A percentile compares a stretch with the other conserved stretches of the same genome.
Conservation (phyloP, 1,284 basidiomycete species). For the Trametes pubescens region DNA sequence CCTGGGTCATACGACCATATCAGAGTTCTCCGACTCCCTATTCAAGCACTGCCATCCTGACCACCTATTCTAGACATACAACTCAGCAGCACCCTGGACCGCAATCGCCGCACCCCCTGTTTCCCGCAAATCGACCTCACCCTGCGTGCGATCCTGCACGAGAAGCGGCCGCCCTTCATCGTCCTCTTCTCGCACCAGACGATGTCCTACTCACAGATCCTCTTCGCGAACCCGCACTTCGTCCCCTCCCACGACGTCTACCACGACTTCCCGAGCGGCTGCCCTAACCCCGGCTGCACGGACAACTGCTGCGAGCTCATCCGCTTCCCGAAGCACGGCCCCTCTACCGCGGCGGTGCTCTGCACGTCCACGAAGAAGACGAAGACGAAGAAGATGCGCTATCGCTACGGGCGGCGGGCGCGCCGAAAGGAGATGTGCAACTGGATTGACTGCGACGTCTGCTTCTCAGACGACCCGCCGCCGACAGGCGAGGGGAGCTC, state of each 20-base stretch:
- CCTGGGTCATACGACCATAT: no score
- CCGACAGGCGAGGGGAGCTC: slow-evolving; percentile 36
- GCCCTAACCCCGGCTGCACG: slow-evolving; percentile 76
- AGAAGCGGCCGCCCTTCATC: slow-evolving; percentile 76
- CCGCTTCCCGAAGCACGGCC: slow-evolving; percentile 71
- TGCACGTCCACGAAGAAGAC: slow-evolving; percentile 41
- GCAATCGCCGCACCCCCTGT: slow-evolving; percentile 72
- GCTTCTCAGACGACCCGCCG: slow-evolving; percentile 57
- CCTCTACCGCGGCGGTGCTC: slow-evolving; percentile 65
- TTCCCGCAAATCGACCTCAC: slow-evolving; percentile 81
- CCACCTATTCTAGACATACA: slow-evolving; percentile 60
- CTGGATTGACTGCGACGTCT: slow-evolving; percentile 75
- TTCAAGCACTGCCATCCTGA: no score
- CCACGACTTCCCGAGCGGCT: slow-evolving; percentile 77
- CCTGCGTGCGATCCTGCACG: slow-evolving; percentile 73
- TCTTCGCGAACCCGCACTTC: slow-evolving; percentile 73
- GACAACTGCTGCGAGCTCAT: slow-evolving; percentile 81
- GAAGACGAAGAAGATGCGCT: slow-evolving; percentile 54
- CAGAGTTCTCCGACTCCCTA: no score
- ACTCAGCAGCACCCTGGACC: slow-evolving; percentile 66
- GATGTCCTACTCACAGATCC: slow-evolving; percentile 79
- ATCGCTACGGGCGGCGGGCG: slow-evolving; percentile 53
- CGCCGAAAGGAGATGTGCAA: slow-evolving; percentile 74
- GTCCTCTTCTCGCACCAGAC: slow-evolving; percentile 80
- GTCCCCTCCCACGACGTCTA: slow-evolving; percentile 77